Evolutionary conservation across 345 rosid species (phyloP), one percentile per base, ranked within the genome.

Genomic region (Geranium rotundifolium): DNA sequence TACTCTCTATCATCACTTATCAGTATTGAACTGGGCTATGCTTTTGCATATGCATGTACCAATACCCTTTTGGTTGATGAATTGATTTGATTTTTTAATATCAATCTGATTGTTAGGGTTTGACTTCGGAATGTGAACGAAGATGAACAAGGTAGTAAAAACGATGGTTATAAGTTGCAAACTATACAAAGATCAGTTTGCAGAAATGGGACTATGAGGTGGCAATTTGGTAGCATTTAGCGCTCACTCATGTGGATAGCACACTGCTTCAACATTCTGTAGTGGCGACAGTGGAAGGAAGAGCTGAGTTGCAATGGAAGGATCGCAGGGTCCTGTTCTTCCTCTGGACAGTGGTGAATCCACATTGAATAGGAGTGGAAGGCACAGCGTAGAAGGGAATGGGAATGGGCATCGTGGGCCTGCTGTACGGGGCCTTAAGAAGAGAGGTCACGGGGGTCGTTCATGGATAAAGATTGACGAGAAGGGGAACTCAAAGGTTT

Each of bases 401-500:
- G 10, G 4, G 41, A 8, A 34, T 34, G 41, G 41, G 41, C 1
- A 34, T 34, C 83, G 74, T 31, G 71, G 80, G 0, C 60, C 78
- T 65, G 75, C 78, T 27, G 69, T 73, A 61, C 68, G 77, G 3
- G 84, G 89, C 31, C 73, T 67, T 19, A 93, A 86, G 85, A 93
- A 88, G 82, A 86, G 99, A 79, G 92, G 90, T 23, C 96, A 85
- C 49, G 88, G 84, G 65, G 78, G 75, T 72, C 96, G 97, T 65
- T 93, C 99, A 5, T 93, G 97, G 97, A 81, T 93, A 64, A 86
- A 84, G 72, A 93, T 93, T 50, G 87, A 85, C 64, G 81, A 74
- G 67, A 65, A 85, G 71, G 99, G 99, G 55, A 81, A 72, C 75
- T 79, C 83, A 0, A 67, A 73, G 58, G 71, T 88, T 31, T 55